A percentile compares a stretch with the other conserved stretches of the same genome.
Conservation (phyloP, 148 eudicot species). For the Selenicereus undatus region DNA sequence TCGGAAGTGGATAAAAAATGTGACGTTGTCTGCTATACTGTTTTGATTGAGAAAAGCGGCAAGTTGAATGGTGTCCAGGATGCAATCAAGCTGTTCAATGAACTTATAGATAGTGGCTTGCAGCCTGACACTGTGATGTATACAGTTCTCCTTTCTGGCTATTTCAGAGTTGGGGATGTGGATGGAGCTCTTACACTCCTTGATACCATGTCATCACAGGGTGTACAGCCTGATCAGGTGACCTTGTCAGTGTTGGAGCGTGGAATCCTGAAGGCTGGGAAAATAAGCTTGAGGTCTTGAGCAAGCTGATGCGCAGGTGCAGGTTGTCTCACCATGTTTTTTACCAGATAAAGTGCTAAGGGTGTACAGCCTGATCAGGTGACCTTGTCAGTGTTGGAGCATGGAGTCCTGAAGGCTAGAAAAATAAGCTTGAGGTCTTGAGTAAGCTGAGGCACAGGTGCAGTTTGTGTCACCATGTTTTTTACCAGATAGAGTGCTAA, state of each 20-base stretch:
- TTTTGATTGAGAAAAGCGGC: conserved; percentile 39
- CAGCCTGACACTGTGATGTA: conserved; percentile 46
- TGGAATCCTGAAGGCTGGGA: conserved; percentile 36
- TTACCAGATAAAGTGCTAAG: not conserved
- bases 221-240: conserved; percentile 30
- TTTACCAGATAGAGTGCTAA: not conserved
- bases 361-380: conserved; percentile 35
- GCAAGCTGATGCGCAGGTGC: not conserved
- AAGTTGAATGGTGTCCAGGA: conserved; percentile 41
- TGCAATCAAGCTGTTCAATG: conserved; percentile 40
- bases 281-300: conserved; percentile 26
- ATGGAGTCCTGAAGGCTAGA: conserved; percentile 34
- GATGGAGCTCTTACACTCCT: conserved; percentile 37
- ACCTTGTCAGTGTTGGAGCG: conserved; percentile 27
- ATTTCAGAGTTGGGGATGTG: conserved; percentile 27
- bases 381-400: conserved; percentile 27
- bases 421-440: conserved; percentile 28
- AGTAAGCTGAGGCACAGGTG: not conserved
- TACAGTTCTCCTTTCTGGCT: conserved; percentile 46
- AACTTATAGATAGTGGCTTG: conserved; percentile 50
- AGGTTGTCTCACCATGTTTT: not conserved
- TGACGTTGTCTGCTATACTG: conserved; percentile 42
- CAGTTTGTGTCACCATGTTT: not conserved
- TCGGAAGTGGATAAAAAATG: conserved; percentile 30
- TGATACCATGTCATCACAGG: conserved; percentile 34